Evolutionary conservation across 1,284 basidiomycete species (phyloP).

Genomic region (Grifola frondosa): DNA sequence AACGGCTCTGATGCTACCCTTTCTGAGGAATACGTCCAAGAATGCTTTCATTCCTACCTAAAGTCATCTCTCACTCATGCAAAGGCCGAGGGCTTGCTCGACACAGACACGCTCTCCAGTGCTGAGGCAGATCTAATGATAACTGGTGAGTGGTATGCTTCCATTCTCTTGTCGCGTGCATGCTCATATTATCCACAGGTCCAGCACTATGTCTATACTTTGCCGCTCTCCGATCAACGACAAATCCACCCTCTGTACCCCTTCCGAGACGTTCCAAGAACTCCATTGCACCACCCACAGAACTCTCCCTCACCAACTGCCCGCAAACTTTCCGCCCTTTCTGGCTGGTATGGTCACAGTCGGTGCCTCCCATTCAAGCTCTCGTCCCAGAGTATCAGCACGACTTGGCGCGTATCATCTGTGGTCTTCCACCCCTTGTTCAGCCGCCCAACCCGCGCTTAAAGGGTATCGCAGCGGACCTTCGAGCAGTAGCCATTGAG

Average conservation of each 20-base stretch:
- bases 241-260: slow-evolving; percentile 60
- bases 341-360: slow-evolving; percentile 67
- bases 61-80: slow-evolving; percentile 75
- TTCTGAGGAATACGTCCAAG: slow-evolving; percentile 63
- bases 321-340: slow-evolving; percentile 63
- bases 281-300: slow-evolving; percentile 34
- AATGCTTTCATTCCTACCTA: slow-evolving; percentile 77
- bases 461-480: slow-evolving; percentile 67
- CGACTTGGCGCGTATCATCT: slow-evolving; percentile 78
- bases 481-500: slow-evolving; percentile 76
- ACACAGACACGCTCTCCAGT: slow-evolving; percentile 66
- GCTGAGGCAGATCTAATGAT: slow-evolving; percentile 81
- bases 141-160: slow-evolving; percentile 49
- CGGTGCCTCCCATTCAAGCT: slow-evolving; percentile 63
- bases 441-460: slow-evolving; percentile 40
- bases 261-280: slow-evolving; percentile 45
- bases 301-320: slow-evolving; percentile 55
- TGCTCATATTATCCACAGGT: slow-evolving; percentile 33
- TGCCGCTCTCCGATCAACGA: slow-evolving; percentile 62
- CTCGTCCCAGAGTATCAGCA: slow-evolving; percentile 67
- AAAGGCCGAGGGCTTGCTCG: slow-evolving; percentile 69
- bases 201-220: slow-evolving; percentile 71
- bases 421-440: slow-evolving; percentile 53
- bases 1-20: slow-evolving; percentile 31
- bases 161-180: neutral